Evolutionary conservation across 768 basidiomycete species (phyloP).

Genomic region (Lanmaoa rubissima): DNA sequence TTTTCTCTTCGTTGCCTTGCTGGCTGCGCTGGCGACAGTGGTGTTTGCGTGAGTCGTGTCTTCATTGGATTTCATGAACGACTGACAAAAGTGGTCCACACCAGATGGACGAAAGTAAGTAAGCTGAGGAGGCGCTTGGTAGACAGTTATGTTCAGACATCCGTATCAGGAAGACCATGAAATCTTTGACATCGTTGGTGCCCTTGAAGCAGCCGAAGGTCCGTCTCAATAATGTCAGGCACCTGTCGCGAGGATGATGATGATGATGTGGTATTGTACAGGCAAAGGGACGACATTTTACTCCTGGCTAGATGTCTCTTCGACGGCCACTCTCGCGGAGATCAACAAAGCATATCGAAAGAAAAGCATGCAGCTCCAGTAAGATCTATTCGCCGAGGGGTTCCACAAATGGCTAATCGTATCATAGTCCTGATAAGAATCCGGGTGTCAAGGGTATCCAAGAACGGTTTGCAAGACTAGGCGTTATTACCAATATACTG

Average conservation of each 20-base stretch:
- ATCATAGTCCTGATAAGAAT: conserved; percentile 89
- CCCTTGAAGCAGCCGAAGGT: conserved; percentile 80
- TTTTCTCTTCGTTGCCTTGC: conserved; percentile 42
- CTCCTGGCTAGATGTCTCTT: conserved; percentile 82
- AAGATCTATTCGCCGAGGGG: conserved; percentile 30
- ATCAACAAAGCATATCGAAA: conserved; percentile 91
- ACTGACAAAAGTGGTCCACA: conserved; percentile 3
- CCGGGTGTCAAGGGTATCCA: conserved; percentile 77
- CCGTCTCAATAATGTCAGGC: conserved; percentile 13
- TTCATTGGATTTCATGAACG: neutral
- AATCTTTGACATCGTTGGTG: conserved; percentile 90
- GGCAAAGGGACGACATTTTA: conserved; percentile 95
- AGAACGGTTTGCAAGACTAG: conserved; percentile 89
- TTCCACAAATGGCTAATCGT: conserved; percentile 4
- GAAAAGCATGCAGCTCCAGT: conserved; percentile 90
- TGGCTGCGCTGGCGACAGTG: conserved; percentile 52
- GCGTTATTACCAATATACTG: conserved; percentile 81
- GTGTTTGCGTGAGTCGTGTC: conserved; percentile 55
- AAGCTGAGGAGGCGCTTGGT: neutral
- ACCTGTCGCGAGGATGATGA: conserved; percentile 1
- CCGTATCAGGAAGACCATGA: conserved; percentile 81
- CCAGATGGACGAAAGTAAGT: conserved; percentile 71
- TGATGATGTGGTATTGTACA: conserved; percentile 21
- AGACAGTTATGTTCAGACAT: conserved; percentile 4
- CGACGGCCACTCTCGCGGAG: conserved; percentile 69